Evolutionary conservation across 768 basidiomycete species (phyloP).

Genomic region (Gymnopilus junonius): DNA sequence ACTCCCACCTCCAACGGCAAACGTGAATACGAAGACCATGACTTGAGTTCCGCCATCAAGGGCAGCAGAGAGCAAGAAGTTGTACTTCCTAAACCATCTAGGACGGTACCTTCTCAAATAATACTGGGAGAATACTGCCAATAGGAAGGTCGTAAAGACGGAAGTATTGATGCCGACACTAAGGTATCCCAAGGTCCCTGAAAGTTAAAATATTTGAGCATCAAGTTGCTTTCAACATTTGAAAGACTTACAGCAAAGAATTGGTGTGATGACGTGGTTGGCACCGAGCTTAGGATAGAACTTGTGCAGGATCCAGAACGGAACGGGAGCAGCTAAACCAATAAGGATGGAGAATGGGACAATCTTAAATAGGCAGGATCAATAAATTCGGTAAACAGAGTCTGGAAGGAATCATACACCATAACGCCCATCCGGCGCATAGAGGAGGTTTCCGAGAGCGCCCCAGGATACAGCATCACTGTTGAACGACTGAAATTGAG

Average conservation of each 20-base stretch:
- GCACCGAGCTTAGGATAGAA: conserved; percentile 51
- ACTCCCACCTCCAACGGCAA: conserved; percentile 41
- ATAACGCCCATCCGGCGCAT: conserved; percentile 50
- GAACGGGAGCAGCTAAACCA: conserved; percentile 56
- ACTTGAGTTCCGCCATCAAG: conserved; percentile 57
- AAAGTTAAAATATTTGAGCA: neutral
- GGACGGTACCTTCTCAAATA: conserved; percentile 47
- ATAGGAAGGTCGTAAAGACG: conserved; percentile 47
- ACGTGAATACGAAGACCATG: conserved; percentile 50
- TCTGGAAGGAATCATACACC: conserved; percentile 34
- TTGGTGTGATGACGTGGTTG: conserved; percentile 54
- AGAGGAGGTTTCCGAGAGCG: conserved; percentile 53
- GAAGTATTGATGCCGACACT: conserved; percentile 62
- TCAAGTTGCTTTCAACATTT: too few species aligned
- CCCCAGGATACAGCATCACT: conserved; percentile 63
- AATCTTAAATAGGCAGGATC: conserved; percentile 33
- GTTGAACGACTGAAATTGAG: conserved; percentile 34
- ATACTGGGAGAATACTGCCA: conserved; percentile 52
- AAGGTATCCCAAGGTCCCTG: conserved; percentile 50
- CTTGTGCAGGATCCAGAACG: conserved; percentile 56
- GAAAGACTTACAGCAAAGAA: conserved; percentile 42
- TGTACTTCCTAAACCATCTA: conserved; percentile 54
- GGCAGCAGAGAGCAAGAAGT: conserved; percentile 55
- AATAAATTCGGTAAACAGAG: conserved; percentile 4
- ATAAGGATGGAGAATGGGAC: conserved; percentile 52